Evolutionary conservation across 106 monocot genomes (phyloP).

Genomic region (Dendrobium catenatum): DNA sequence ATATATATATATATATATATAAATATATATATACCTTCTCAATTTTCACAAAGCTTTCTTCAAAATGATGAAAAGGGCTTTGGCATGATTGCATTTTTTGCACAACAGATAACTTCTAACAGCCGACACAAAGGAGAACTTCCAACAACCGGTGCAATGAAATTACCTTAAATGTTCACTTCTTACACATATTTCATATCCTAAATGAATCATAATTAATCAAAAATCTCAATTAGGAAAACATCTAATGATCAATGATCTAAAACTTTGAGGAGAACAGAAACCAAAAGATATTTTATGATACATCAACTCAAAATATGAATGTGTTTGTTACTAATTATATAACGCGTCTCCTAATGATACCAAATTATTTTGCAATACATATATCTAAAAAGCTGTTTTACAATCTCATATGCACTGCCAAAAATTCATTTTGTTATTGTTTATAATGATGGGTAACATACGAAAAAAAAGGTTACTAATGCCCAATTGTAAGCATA

Average conservation of each 20-base stretch:
- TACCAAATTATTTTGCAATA: background rate
- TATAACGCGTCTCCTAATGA: background rate
- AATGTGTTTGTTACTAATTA: background rate
- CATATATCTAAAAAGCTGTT: background rate
- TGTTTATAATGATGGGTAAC: background rate
- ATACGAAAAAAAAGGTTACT: background rate
- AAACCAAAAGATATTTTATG: background rate
- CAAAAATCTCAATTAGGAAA: background rate
- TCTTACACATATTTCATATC: background rate
- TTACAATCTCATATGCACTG: background rate
- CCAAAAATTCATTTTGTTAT: background rate
- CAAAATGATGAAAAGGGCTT: background rate
- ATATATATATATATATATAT: too few relatives aligned
- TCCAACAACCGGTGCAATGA: background rate
- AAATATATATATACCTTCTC: background rate
- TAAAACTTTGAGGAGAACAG: background rate
- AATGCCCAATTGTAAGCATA: background rate
- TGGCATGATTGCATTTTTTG: background rate
- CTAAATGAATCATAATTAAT: background rate
- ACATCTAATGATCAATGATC: background rate
- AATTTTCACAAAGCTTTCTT: background rate
- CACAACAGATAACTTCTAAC: background rate
- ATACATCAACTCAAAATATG: background rate
- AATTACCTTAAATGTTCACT: background rate
- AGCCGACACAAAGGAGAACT: background rate